Percentiles rank a stretch among this genome's conserved stretches.
These are phyloP conservation scores for Apiotrichum brassicae DNA, from an alignment of 1,284 basidiomycete species.

Conservation along the genomic window DNA sequence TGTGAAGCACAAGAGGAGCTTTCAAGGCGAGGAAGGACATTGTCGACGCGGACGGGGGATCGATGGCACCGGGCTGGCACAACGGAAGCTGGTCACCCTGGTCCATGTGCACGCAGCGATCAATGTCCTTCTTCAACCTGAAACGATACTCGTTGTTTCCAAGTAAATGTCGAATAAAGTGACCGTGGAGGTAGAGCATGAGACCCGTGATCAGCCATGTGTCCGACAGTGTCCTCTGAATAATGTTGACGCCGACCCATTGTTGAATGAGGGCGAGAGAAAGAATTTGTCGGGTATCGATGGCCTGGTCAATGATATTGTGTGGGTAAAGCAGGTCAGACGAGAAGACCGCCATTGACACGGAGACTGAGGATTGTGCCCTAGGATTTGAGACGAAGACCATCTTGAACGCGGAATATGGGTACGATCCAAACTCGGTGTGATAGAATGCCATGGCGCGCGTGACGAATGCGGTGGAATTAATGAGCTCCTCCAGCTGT, in stretches of 20 bases:
- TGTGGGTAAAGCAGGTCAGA: slow-evolving; percentile 80
- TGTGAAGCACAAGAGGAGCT: slow-evolving; percentile 88
- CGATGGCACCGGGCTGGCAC: slow-evolving; percentile 73
- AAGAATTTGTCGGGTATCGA: slow-evolving; percentile 80
- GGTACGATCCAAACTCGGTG: slow-evolving; percentile 91
- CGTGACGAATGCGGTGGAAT: slow-evolving; percentile 68
- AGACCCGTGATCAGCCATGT: slow-evolving; percentile 94
- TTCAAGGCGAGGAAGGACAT: slow-evolving; percentile 92
- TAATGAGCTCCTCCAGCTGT: slow-evolving; percentile 58
- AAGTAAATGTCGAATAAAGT: slow-evolving; percentile 79
- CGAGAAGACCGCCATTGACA: slow-evolving; percentile 74
- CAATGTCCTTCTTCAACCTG: slow-evolving; percentile 91
- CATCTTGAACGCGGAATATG: slow-evolving; percentile 89
- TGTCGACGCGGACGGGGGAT: slow-evolving; percentile 70
- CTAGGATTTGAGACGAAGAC: slow-evolving; percentile 92
- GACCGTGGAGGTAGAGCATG: slow-evolving; percentile 79
- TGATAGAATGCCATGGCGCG: slow-evolving; percentile 88
- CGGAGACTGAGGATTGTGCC: slow-evolving; percentile 69
- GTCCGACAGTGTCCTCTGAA: slow-evolving; percentile 90
- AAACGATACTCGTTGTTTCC: slow-evolving; percentile 98
- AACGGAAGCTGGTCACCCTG: slow-evolving; percentile 86
- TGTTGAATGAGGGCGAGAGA: slow-evolving; percentile 87
- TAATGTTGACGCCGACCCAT: slow-evolving; percentile 96
- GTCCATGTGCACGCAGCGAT: slow-evolving; percentile 83
- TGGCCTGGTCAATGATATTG: slow-evolving; percentile 86